Percentiles rank a stretch among this genome's conserved stretches.
Evolutionary conservation across 306 rosid species (phyloP).

Genomic region (Coriaria nepalensis): DNA sequence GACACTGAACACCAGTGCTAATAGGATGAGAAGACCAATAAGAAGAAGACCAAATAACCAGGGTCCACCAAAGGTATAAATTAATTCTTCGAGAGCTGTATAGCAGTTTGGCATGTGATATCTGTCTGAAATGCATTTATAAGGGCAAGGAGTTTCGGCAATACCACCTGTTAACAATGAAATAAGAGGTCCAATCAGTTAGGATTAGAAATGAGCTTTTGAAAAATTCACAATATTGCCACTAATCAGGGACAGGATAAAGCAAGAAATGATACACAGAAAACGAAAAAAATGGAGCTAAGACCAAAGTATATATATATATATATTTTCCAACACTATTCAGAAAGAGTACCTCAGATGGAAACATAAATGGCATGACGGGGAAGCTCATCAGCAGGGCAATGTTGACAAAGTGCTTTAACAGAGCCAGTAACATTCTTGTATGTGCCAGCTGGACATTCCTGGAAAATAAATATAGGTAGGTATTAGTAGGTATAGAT

Average conservation of each 20-base stretch:
- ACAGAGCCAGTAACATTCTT: constrained; percentile 86
- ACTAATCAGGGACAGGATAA: background rate
- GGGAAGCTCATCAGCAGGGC: constrained; percentile 76
- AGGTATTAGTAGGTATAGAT: constrained; percentile 6
- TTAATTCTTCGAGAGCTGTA: constrained; percentile 92
- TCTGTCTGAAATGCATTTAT: constrained; percentile 81
- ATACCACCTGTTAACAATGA: constrained; percentile 57
- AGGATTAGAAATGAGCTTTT: background rate
- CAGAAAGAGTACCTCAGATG: constrained; percentile 61
- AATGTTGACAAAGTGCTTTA: constrained; percentile 52
- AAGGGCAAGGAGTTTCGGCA: constrained; percentile 79
- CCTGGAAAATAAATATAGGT: constrained; percentile 35
- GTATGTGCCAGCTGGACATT: constrained; percentile 89
- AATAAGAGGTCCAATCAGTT: constrained; percentile 1
- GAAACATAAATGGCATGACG: constrained; percentile 58
- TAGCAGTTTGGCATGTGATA: constrained; percentile 95
- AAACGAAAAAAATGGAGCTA: background rate
- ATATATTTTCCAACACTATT: too few relatives aligned
- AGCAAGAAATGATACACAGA: background rate
- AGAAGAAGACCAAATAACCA: constrained; percentile 90
- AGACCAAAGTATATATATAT: too few relatives aligned
- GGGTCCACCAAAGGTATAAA: constrained; percentile 95
- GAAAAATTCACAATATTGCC: background rate
- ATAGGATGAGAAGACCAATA: constrained; percentile 62
- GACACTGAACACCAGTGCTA: constrained; percentile 90